Conservation (phyloP, 345 rosid species). For the Raphanus sativus region DNA sequence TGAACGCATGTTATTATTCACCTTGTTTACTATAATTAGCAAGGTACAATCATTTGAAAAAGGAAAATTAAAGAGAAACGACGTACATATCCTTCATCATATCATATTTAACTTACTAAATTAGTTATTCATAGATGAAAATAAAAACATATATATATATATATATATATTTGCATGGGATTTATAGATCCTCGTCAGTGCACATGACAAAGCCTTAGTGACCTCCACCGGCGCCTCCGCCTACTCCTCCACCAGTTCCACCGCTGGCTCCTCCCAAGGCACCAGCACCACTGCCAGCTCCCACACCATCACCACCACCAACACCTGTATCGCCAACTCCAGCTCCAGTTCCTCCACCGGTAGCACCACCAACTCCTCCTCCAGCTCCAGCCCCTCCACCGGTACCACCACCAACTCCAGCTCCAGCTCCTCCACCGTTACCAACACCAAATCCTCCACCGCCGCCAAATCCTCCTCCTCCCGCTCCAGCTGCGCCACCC, state of each 20-base stretch:
- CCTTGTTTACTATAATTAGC: not conserved
- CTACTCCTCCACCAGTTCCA: not conserved
- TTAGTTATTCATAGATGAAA: not conserved
- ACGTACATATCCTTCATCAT: constrained; percentile 4
- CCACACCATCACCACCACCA: not conserved
- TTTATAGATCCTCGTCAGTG: constrained; percentile 6
- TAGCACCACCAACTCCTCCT: not conserved
- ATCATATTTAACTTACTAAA: not conserved
- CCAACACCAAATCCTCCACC: not conserved
- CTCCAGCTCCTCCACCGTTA: not conserved
- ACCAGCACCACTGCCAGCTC: not conserved
- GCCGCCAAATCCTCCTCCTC: not conserved
- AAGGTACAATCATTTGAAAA: not conserved
- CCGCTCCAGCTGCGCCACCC: constrained; percentile 12
- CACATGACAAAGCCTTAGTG: constrained; percentile 17
- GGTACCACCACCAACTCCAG: not conserved
- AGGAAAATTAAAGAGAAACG: not conserved
- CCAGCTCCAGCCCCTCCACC: not conserved
- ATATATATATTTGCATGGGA: constrained; percentile 21
- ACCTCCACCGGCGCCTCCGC: constrained; percentile 11
- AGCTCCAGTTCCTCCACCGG: not conserved
- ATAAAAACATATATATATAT: not conserved
- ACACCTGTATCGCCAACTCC: not conserved
- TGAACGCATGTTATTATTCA: not conserved
- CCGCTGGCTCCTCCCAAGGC: not conserved